Percentiles rank a stretch among this genome's conserved stretches.
These are phyloP conservation scores for Sambucus nigra DNA, from an alignment of 129 eudicot genomes.

Conservation along the genomic window DNA sequence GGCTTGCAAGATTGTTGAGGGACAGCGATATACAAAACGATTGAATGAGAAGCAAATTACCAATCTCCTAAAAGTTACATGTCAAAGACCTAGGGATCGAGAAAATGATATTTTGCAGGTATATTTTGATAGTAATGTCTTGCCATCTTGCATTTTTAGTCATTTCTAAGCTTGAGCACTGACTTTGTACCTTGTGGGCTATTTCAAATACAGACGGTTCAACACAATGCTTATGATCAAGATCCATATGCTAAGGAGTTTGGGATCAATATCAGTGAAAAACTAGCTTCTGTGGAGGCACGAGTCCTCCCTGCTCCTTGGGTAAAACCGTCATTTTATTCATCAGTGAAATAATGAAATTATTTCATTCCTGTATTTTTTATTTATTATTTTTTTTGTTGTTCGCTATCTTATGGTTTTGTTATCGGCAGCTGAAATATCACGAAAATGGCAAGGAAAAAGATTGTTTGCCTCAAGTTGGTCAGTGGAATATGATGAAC, in stretches of 20 bases:
- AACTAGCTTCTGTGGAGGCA: conserved; percentile 74
- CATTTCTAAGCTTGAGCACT: neutral
- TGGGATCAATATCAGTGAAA: conserved; percentile 70
- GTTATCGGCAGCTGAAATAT: conserved; percentile 55
- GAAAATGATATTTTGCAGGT: conserved; percentile 63
- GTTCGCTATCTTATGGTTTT: conserved; percentile 3
- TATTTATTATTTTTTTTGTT: too few relatives aligned
- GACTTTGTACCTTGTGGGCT: neutral
- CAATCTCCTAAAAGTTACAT: conserved; percentile 50
- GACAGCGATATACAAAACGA: conserved; percentile 59
- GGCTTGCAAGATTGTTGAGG: conserved; percentile 79
- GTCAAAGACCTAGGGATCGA: conserved; percentile 58
- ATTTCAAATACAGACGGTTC: conserved; percentile 48
- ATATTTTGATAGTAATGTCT: neutral
- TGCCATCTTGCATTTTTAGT: too few relatives aligned
- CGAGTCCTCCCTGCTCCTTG: conserved; percentile 94
- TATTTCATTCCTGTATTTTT: too few relatives aligned
- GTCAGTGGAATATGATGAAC: conserved; percentile 97
- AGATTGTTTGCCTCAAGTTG: conserved; percentile 92
- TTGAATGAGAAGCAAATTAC: conserved; percentile 60
- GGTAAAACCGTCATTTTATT: conserved; percentile 31
- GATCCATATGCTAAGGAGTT: conserved; percentile 86
- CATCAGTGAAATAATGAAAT: too few relatives aligned
- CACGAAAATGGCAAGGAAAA: conserved; percentile 92
- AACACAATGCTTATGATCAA: conserved; percentile 57